A percentile compares a stretch with the other conserved stretches of the same genome.
These are phyloP conservation scores for Hippophae tibetana DNA, from an alignment of 306 rosid genomes.

Conservation along the genomic window DNA sequence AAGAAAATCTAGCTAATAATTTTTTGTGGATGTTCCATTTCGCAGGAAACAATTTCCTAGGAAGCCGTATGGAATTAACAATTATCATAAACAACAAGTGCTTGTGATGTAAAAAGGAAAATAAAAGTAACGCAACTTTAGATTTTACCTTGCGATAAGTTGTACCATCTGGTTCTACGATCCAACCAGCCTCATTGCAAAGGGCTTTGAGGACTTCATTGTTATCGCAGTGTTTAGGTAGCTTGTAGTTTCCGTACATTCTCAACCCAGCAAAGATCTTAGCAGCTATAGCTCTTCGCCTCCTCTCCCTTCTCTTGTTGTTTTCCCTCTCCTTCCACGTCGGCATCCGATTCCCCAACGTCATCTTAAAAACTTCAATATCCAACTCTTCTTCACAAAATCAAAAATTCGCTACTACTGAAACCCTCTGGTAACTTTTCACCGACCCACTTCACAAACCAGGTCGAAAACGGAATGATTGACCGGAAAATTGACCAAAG, in stretches of 20 bases:
- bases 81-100: neutral
- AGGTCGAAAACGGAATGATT: too few species aligned
- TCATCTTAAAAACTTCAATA: conserved; percentile 28
- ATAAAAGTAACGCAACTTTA: neutral
- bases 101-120: neutral
- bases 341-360: conserved; percentile 70
- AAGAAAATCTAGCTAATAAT: neutral
- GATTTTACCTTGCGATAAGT: conserved; percentile 73
- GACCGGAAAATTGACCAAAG: too few species aligned
- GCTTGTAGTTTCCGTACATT: conserved; percentile 77
- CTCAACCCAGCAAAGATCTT: conserved; percentile 80
- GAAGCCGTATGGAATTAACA: neutral
- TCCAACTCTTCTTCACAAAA: too few species aligned
- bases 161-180: conserved; percentile 76
- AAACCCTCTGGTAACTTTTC: too few species aligned
- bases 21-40: too few species aligned
- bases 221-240: conserved; percentile 89
- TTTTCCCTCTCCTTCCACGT: conserved; percentile 92
- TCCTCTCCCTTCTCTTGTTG: conserved; percentile 73
- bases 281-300: conserved; percentile 74
- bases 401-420: too few species aligned
- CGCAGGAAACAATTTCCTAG: neutral
- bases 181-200: conserved; percentile 85
- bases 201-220: conserved; percentile 94
- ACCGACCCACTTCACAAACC: too few species aligned